Base-by-base conservation (phyloP, 805 yeast genomes). In the Candida maris region DNA sequence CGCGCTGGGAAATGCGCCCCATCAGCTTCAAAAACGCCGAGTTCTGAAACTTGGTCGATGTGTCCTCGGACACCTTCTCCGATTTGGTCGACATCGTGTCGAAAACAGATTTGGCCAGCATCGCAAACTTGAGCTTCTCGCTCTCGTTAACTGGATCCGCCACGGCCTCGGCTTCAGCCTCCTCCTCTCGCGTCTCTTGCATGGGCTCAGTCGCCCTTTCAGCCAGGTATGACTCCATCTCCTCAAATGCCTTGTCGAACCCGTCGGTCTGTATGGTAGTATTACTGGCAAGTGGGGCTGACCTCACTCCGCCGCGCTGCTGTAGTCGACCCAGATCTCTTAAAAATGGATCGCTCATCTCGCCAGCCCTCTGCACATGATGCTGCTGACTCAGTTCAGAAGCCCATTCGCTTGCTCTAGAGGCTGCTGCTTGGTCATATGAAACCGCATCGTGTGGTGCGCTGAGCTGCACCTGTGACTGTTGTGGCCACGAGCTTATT, bases 21-120 rank as follows among this genome's bases (percentile, higher is more conserved):
- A 70, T 70, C 21, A 70, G 49, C 37, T 65, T 64, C 37, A 70
- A 46, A 36, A 70, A 70, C 13, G 56, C 56, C 6, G 70, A 64
- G 34, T 64, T 61, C 45, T 60, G 56, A 44, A 69, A 67, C 42
- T 69, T 69, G 19, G 39, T 32, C 2, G 53, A 45, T 1, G 71
- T 65, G 10, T 52, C 51, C 4, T 39, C 38, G 10, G 68, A 56
- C 1, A 54, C 43, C 6, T 45, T 34, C 21, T 38, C 33, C 19
- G 59, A 51, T 1, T 60, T 46, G 19, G 52, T 49, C n/a, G 57
- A 44, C 73, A 69, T 68, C 4, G 65, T 51, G 25, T 51, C 45
- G 19, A 61, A 62, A 8, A 69, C 70, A 12, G 62, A 57, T 26
- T 53, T 48, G 1, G 71, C 71, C 9, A 65, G 54, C 24, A 56